Base-by-base conservation (phyloP, 2,329 filamentous ascomycete genomes). In the Penicillium griseofulvum region DNA sequence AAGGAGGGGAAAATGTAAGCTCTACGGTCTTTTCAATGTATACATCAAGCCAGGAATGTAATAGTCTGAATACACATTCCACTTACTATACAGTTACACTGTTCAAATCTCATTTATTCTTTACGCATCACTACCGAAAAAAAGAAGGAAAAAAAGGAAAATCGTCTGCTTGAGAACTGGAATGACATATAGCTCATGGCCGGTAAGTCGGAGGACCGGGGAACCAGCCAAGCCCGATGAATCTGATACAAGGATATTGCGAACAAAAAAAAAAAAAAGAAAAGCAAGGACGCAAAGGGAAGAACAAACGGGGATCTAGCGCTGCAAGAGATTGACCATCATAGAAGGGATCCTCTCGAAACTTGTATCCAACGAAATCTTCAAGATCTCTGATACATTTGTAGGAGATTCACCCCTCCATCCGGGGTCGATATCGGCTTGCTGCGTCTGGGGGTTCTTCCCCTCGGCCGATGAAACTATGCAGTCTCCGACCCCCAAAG, bases 391-490 rank as follows among this genome's bases (percentile, higher is more conserved):
- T 64, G 61, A 65, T 65, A 64, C 61, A 64, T 67, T 58, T 64
- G 55, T 57, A 60, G 58, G 66, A 64, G 50, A 63, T 63, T 61
- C 59, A 65, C 63, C 59, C 65, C 56, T 56, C 34, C 33, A 45
- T 51, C 39, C 53, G 59, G 55, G 47, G 55, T 61, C 54, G 49
- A 65, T 55, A 62, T 59, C 52, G 57, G 59, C 58, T 63, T 65
- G 66, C 64, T 62, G 66, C 60, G 62, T 59, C 59, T 56, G 58
- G 59, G 65, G 63, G 61, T 66, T 64, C 63, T 61, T 57, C 59
- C 65, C 63, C 63, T 68, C 63, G 66, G 66, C 67, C 67, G 62
- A 67, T 67, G 66, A 71, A 71, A 66, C 68, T 69, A 67, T 68
- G 68, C 69, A 70, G 65, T 67, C 65, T 69, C 67, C 65, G 66